Percentiles rank a stretch among this genome's conserved stretches.
Conservation (phyloP, 1,284 basidiomycete species). For the Cutaneotrichosporon sp. region DNA sequence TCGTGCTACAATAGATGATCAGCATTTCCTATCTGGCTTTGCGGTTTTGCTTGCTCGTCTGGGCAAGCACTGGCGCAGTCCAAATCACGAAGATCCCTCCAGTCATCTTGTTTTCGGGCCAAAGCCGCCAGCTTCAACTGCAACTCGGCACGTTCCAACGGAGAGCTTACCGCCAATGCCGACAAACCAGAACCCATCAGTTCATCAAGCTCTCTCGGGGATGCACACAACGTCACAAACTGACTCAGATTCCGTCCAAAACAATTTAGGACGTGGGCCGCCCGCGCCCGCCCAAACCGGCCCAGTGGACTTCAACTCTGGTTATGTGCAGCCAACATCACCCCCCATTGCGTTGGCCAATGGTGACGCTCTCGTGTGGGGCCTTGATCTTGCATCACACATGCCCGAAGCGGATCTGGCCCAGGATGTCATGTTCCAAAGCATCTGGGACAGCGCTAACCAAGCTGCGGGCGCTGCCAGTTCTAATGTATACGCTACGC, state of each 20-base stretch:
- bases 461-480: neutral
- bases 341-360: too few species aligned
- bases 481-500: slow-evolving; percentile 15
- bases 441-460: slow-evolving; percentile 8
- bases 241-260: too few species aligned
- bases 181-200: too few species aligned
- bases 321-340: too few species aligned
- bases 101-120: neutral
- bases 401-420: slow-evolving; percentile 16
- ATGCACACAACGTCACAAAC: too few species aligned
- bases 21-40: slow-evolving; percentile 16
- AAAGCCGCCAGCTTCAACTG: neutral
- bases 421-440: slow-evolving; percentile 11
- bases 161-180: too few species aligned
- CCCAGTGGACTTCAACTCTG: too few species aligned
- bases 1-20: slow-evolving; percentile 13
- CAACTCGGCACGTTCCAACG: too few species aligned
- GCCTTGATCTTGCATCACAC: slow-evolving; percentile 15
- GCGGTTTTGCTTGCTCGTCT: slow-evolving; percentile 13
- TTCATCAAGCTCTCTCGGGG: too few species aligned
- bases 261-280: too few species aligned
- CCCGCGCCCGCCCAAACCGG: too few species aligned
- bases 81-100: neutral
- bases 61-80: slow-evolving; percentile 13
- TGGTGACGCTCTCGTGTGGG: slow-evolving; percentile 2